Evolutionary conservation across 495 filamentous ascomycete genomes (phyloP).

Genomic region (Astrothelium subdiscretum): DNA sequence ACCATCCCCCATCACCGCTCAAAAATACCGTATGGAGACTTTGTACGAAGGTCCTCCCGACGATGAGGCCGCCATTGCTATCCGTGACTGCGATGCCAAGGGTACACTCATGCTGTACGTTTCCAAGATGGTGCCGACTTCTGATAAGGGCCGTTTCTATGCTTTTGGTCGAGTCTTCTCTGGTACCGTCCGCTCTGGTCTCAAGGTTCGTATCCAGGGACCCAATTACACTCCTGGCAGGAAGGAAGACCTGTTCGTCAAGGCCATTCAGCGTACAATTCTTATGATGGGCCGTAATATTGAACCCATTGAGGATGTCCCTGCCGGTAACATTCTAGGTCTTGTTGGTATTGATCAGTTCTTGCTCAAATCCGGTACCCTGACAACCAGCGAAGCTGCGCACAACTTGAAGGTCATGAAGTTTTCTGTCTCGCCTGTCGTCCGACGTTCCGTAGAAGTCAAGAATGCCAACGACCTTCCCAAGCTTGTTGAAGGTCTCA

Average conservation of each 20-base stretch:
- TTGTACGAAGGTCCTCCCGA: constrained; percentile 95
- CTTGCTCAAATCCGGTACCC: constrained; percentile 99
- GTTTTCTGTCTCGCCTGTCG: constrained; percentile 99
- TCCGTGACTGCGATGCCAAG: constrained; percentile 96
- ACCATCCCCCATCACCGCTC: constrained; percentile 88
- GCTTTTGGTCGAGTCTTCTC: constrained; percentile 99
- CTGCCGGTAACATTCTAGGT: constrained; percentile 98
- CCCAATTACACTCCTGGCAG: constrained; percentile 96
- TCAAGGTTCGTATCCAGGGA: constrained; percentile 99
- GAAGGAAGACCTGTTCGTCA: constrained; percentile 99
- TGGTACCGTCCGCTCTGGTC: constrained; percentile 89
- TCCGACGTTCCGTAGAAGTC: constrained; percentile 96
- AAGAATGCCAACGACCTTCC: constrained; percentile 99
- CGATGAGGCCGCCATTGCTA: constrained; percentile 84
- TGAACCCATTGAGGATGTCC: constrained; percentile 98
- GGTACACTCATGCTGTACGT: constrained; percentile 99
- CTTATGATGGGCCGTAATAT: constrained; percentile 99
- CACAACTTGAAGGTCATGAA: constrained; percentile 99
- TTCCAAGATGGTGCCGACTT: constrained; percentile 99
- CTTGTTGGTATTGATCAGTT: constrained; percentile 99
- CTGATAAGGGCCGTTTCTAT: constrained; percentile 99
- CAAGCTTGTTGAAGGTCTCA: constrained; percentile 99
- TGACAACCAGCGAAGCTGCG: constrained; percentile 91
- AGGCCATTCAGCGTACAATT: constrained; percentile 98
- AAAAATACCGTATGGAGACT: constrained; percentile 97